A percentile compares a stretch with the other conserved stretches of the same genome.
These are phyloP conservation scores for Aspergillus baeticus DNA, from an alignment of 495 filamentous ascomycete genomes.

Conservation along the genomic window DNA sequence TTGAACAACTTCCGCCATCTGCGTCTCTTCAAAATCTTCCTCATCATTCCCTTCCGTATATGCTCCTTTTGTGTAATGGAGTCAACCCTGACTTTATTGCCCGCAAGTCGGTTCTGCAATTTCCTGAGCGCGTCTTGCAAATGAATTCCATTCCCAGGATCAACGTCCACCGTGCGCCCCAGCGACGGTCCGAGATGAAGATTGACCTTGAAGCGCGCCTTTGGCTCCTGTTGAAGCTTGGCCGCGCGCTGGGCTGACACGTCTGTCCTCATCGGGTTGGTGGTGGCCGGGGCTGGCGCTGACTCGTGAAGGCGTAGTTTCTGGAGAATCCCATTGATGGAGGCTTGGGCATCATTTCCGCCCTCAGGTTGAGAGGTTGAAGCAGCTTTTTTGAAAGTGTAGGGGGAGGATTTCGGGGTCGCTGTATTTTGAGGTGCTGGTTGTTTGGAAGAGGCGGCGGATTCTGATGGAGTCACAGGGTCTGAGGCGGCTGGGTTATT, in stretches of 20 bases:
- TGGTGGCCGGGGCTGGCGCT: no score
- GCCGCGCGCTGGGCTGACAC: no score
- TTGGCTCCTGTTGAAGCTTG: not conserved
- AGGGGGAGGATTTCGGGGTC: not conserved
- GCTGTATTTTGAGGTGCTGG: no score
- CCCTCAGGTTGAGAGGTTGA: constrained; percentile 26
- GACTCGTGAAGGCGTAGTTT: no score
- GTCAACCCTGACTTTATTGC: constrained; percentile 29
- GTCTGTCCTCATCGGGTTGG: no score
- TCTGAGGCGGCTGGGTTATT: not conserved
- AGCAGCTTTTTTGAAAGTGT: constrained; percentile 9
- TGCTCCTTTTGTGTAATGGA: constrained; percentile 34
- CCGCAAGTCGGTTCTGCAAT: constrained; percentile 22
- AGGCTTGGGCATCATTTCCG: constrained; percentile 11
- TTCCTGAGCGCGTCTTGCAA: constrained; percentile 28
- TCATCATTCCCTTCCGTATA: constrained; percentile 36
- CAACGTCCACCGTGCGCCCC: constrained; percentile 39
- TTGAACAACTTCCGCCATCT: constrained; percentile 46
- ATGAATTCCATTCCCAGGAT: constrained; percentile 36
- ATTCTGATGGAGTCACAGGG: not conserved
- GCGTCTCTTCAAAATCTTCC: constrained; percentile 32
- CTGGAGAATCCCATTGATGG: no score
- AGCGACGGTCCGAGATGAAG: constrained; percentile 43
- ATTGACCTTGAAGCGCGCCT: constrained; percentile 24
- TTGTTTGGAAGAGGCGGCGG: not conserved